These are phyloP conservation scores for Brassica incana DNA, from an alignment of 345 rosid genomes.

Conservation along the genomic window DNA sequence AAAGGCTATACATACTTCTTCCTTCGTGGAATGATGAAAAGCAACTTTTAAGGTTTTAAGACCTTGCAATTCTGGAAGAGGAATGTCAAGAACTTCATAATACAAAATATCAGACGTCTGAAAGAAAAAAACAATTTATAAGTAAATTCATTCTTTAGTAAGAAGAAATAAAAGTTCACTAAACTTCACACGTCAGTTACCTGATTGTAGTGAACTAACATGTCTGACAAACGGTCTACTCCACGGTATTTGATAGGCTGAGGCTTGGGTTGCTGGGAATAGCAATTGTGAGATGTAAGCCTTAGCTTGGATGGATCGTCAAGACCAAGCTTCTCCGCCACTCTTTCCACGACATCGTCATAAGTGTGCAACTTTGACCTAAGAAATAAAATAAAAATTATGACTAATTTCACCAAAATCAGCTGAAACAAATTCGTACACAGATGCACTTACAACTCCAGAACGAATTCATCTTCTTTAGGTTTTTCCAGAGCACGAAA, in stretches of 20 bases:
- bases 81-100: conserved; percentile 93
- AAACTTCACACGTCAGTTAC: conserved; percentile 37
- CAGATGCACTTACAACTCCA: conserved; percentile 76
- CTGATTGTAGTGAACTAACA: conserved; percentile 94
- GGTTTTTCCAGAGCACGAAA: conserved; percentile 86
- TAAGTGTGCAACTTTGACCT: conserved; percentile 92
- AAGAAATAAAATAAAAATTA: conserved; percentile 21
- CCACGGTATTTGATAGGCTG: conserved; percentile 90
- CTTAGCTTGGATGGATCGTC: conserved; percentile 89
- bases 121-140: conserved; percentile 19
- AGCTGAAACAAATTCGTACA: conserved; percentile 19
- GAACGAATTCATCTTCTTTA: conserved; percentile 84
- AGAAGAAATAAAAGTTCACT: conserved; percentile 19
- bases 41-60: conserved; percentile 86
- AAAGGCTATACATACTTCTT: conserved; percentile 60
- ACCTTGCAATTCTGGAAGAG: conserved; percentile 93
- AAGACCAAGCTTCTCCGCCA: conserved; percentile 78
- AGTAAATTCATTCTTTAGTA: conserved; percentile 24
- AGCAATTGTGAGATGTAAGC: conserved; percentile 97
- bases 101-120: conserved; percentile 93
- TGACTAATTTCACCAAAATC: not conserved
- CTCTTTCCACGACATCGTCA: conserved; percentile 91
- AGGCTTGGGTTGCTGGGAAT: conserved; percentile 99
- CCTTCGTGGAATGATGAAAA: conserved; percentile 75
- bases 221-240: conserved; percentile 79